These are phyloP conservation scores for Omphalea diandra DNA, from an alignment of 441 rosid genomes.

Conservation along the genomic window DNA sequence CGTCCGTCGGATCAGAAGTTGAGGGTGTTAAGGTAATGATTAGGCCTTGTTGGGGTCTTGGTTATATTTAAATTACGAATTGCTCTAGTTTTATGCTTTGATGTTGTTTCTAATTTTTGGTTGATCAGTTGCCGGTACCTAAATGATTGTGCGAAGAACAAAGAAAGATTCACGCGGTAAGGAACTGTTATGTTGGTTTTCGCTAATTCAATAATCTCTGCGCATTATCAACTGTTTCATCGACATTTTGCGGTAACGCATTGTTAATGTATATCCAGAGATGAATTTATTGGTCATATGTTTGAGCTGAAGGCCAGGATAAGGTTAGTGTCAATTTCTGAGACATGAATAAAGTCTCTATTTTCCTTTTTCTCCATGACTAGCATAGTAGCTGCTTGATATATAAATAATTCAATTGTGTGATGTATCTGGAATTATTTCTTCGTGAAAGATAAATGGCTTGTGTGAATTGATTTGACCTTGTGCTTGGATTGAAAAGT, in stretches of 20 bases:
- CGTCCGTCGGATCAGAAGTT: constrained; percentile 38
- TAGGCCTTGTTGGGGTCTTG: not conserved
- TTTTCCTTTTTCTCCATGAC: not conserved
- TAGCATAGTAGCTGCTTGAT: not conserved
- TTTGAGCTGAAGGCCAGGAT: constrained; percentile 47
- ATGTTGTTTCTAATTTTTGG: not conserved
- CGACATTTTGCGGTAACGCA: not conserved
- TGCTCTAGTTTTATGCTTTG: not conserved
- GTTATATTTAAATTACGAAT: not conserved
- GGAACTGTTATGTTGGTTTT: not conserved
- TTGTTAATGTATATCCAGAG: constrained; percentile 41
- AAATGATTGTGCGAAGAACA: constrained; percentile 38
- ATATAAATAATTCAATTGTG: not conserved
- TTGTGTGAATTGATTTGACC: not conserved
- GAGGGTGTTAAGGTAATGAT: constrained; percentile 46
- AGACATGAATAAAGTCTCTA: not conserved
- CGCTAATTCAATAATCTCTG: not conserved
- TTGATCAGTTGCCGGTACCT: constrained; percentile 7
- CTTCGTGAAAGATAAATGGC: not conserved
- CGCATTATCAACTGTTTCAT: not conserved
- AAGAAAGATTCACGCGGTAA: constrained; percentile 53
- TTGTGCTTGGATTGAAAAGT: not conserved
- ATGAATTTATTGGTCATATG: constrained; percentile 67
- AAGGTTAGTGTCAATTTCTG: constrained; percentile 44
- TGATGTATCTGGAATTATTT: not conserved